phyloP scores from a whole-genome alignment of 1,139 yeast genomes.

The Geotrichum citri-aurantii region DNA sequence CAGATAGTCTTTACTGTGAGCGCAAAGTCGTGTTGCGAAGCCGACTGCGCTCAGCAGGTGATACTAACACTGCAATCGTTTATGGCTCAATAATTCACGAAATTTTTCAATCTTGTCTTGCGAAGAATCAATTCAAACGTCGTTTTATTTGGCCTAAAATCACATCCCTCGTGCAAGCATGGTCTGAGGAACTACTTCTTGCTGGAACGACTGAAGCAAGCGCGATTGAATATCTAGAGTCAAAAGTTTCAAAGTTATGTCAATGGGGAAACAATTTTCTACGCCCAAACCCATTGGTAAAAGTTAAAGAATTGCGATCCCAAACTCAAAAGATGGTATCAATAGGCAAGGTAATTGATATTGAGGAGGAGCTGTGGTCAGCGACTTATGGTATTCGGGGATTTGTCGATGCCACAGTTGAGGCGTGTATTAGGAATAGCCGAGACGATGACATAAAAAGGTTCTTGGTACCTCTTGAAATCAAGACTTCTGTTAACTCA shows the following conservation, averaged over 20 bases:
- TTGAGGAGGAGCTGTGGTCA: slow-evolving; percentile 89
- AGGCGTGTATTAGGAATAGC: slow-evolving; percentile 39
- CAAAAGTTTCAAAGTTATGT: slow-evolving; percentile 53
- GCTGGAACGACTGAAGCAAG: slow-evolving; percentile 48
- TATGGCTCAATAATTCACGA: slow-evolving; percentile 78
- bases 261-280: slow-evolving; percentile 56
- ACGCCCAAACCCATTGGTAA: slow-evolving; percentile 25
- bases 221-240: slow-evolving; percentile 44
- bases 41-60: slow-evolving; percentile 47
- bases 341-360: slow-evolving; percentile 63
- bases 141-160: slow-evolving; percentile 44
- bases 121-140: slow-evolving; percentile 40
- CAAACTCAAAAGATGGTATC: slow-evolving; percentile 30
- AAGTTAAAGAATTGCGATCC: slow-evolving; percentile 27
- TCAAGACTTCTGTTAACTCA: slow-evolving; percentile 51
- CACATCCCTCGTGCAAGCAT: slow-evolving; percentile 38
- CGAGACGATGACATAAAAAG: slow-evolving; percentile 34
- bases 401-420: slow-evolving; percentile 79
- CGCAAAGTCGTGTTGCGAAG: slow-evolving; percentile 61
- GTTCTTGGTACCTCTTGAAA: slow-evolving; percentile 71
- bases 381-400: slow-evolving; percentile 92
- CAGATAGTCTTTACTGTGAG: slow-evolving; percentile 68
- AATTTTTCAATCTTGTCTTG: slow-evolving; percentile 65
- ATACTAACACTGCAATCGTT: slow-evolving; percentile 56
- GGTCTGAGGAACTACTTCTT: slow-evolving; percentile 51